Base-by-base conservation (phyloP, 1,139 yeast species). In the Scheffersomyces illinoinensis region DNA sequence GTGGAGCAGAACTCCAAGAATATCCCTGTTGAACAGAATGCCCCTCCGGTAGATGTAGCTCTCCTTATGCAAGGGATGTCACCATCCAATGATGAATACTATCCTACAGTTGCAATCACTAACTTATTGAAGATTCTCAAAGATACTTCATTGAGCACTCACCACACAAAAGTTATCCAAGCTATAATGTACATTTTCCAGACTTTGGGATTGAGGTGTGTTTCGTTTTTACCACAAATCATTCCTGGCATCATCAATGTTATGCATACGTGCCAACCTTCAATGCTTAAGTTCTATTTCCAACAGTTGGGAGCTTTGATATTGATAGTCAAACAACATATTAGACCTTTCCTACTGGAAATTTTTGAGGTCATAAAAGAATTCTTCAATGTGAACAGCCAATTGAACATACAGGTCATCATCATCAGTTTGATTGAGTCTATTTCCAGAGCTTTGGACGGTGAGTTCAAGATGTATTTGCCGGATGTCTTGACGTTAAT, bases 61-160 rank as follows among this genome's bases (percentile, higher is more conserved):
- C 78, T 95, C 52, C 78, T 96, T 57, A 92, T 95, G 93, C 91
- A 90, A 69, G 98, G 98, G 1, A 90, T 91, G 85, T 90, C 97
- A 8, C 98, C 98, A 0, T 89, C 96, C 0, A 87, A 89, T 60
- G 98, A 93, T 60, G 98, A 93, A 66, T 96, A 93, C 68, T 93
- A 92, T 68, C 98, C 98, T 3, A 93, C 98, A 0, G 98, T 96
- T 23, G 98, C 96, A 1, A 91, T 95, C 52, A 88, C 88, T 48
- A 91, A 93, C 19, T 77, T 96, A 62, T 85, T 93, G 87, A 90
- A 88, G 61, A 88, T 95, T 26, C 76, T 95, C 55, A 89, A 89
- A 64, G 99, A 96, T 71, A 87, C 91, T 0, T 91, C 98, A 0
- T 79, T 95, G 60, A 88, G 91, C 18, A 81, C 91, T 0, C 97